Evolutionary conservation across 1,284 basidiomycete species (phyloP), one percentile per base, ranked within the genome.

Genomic region (Stygiomarasmius scandens): DNA sequence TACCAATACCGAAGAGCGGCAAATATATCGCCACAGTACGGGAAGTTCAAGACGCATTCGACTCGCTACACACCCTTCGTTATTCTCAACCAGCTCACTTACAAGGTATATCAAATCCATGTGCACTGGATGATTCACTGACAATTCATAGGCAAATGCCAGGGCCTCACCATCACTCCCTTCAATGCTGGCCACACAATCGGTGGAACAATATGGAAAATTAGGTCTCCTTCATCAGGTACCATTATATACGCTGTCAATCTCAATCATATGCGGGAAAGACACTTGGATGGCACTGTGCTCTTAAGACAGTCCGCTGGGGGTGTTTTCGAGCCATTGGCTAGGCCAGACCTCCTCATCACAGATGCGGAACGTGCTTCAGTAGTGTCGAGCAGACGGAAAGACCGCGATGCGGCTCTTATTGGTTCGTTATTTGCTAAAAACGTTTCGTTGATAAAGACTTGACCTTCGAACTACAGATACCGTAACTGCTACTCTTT

Each of bases 121-220:
- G 6, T 55, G 8, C 32, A n/a, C 34, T 11, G 2, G 11, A 34
- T n/a, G 2, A 24, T 22, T 46, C 44, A 19, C 22, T 24, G 43
- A 51, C 12, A 45, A 63, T 20, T n/a, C 49, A 22, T 55, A 93
- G 93, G 92, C 49, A 93, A 93, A 74, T 91, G 90, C 64, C 92
- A 94, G 69, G 92, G 93, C 52, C 79, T 98, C 62, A 96, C 96
- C 0, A 90, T 99, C 61, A 97, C 96, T 16, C 96, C 97, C 0
- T 98, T 97, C 77, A 92, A 93, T 63, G 93, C 95, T 11, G 97
- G 97, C 0, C 96, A 98, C 71, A 93, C 94, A 0, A 85, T 99
- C 19, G 97, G 97, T 64, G 97, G 96, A 50, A 95, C 96, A 2
- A 92, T 99, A 63, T 99, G 96, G 96, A 98, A 98, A 72, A 91